These are phyloP conservation scores for Blumeria graminis DNA, from an alignment of 2,329 filamentous ascomycete genomes.

Conservation along the genomic window DNA sequence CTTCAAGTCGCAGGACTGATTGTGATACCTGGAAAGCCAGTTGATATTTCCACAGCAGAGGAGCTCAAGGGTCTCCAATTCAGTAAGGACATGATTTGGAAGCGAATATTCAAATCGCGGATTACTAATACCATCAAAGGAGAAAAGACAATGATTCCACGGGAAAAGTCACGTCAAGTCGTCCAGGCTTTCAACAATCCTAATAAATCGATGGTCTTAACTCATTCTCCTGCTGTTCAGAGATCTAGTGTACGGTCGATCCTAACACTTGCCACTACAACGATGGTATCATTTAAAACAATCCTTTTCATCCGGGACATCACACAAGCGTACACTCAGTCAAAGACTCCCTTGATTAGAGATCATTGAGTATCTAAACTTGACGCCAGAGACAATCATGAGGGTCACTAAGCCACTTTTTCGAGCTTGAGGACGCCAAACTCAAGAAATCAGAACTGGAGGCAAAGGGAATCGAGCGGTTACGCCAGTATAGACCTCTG, in stretches of 20 bases:
- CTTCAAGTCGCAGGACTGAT: background rate
- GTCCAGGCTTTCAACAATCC: background rate
- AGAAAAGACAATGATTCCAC: background rate
- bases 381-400: background rate
- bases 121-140: background rate
- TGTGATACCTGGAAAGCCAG: background rate
- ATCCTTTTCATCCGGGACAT: background rate
- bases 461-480: background rate
- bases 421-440: background rate
- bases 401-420: background rate
- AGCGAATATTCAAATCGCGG: background rate
- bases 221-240: background rate
- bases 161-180: background rate
- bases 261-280: background rate
- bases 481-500: background rate
- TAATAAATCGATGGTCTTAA: background rate
- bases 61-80: background rate
- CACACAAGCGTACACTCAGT: background rate
- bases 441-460: background rate
- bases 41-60: background rate
- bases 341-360: background rate
- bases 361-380: background rate
- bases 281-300: background rate
- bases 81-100: background rate
- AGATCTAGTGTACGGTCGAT: background rate